Conservation (phyloP, 148 eudicot genomes). For the Silene conica region DNA sequence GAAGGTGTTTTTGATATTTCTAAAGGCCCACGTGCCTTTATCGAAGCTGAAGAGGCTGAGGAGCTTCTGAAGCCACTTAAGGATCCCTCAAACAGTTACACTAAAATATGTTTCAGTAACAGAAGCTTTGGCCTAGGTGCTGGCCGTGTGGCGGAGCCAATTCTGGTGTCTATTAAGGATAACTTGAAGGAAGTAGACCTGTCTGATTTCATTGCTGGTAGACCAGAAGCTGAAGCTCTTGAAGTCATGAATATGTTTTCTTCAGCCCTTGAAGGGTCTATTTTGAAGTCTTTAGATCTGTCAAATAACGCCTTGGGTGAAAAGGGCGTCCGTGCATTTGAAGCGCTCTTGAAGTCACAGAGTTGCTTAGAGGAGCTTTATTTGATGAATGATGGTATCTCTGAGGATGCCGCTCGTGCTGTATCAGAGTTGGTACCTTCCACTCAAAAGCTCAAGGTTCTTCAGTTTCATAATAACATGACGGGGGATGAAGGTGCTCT, state of each 20-base stretch:
- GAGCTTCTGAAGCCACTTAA: conserved; percentile 50
- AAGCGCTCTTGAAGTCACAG: conserved; percentile 50
- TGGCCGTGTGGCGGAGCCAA: conserved; percentile 56
- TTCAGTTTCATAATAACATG: conserved; percentile 75
- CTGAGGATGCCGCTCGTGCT: conserved; percentile 70
- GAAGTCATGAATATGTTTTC: conserved; percentile 72
- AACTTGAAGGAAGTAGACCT: conserved; percentile 62
- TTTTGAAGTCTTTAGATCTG: conserved; percentile 46
- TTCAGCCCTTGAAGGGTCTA: conserved; percentile 52
- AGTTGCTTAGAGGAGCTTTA: conserved; percentile 66
- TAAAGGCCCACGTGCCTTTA: conserved; percentile 49
- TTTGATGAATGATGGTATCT: conserved; percentile 67
- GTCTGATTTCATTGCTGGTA: conserved; percentile 73
- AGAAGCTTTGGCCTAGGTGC: conserved; percentile 72
- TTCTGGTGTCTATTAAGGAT: conserved; percentile 44
- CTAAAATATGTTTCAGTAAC: conserved; percentile 69
- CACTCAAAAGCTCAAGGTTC: conserved; percentile 48
- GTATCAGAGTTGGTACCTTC: conserved; percentile 57
- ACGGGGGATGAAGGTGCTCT: conserved; percentile 72
- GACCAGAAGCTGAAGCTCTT: conserved; percentile 69
- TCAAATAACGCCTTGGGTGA: conserved; percentile 81
- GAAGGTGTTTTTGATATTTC: conserved; percentile 60
- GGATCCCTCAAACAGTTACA: conserved; percentile 46
- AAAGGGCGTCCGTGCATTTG: conserved; percentile 77
- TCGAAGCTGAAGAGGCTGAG: conserved; percentile 58